Evolutionary conservation across 345 rosid genomes (phyloP), one percentile per base, ranked within the genome.

Genomic region (Euphorbia tirucalli): DNA sequence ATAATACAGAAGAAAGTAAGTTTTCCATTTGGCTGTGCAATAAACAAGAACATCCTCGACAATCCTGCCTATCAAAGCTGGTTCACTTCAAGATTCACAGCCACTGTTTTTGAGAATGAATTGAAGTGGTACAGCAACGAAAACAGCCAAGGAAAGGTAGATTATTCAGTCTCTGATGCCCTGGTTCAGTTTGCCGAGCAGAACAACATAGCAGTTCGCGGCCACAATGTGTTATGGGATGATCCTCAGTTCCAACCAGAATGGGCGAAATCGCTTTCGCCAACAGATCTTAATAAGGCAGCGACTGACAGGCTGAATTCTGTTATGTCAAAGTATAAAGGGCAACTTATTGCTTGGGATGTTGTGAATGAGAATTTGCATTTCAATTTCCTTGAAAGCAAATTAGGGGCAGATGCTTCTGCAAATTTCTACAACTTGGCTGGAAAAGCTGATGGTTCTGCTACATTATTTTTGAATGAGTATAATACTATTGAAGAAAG

Each of bases 61-160:
- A 88, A 86, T 78, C 39, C 64, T 1, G 82, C 81, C 49, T 89
- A 87, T 77, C 85, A 83, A 65, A 67, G 84, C 18, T 93, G 97
- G 98, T 91, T 91, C 84, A 80, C 87, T 0, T 65, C 88, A 6
- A 87, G 92, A 66, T 93, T 93, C 76, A 73, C 52, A 2, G 85
- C 89, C 44, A 79, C 98, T 2, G 55, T 85, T 5, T 93, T 93
- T 1, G 93, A 73, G 61, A 55, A 91, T 49, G 98, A 86, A 81
- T 80, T 93, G 93, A 93, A 93, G 65, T 93, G 98, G 98, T 87
- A 88, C 72, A 78, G 78, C 80, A 91, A 73, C 0, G 97, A 93
- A 75, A 13, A 3, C 0, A 13, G 71, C 9, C 81, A 62, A 1
- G 93, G 91, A 56, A 60, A 25, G 0, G 87, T 85, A 77, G 86